These are phyloP conservation scores for Dipodascus albidus DNA, from an alignment of 805 yeast species.

Conservation along the genomic window DNA sequence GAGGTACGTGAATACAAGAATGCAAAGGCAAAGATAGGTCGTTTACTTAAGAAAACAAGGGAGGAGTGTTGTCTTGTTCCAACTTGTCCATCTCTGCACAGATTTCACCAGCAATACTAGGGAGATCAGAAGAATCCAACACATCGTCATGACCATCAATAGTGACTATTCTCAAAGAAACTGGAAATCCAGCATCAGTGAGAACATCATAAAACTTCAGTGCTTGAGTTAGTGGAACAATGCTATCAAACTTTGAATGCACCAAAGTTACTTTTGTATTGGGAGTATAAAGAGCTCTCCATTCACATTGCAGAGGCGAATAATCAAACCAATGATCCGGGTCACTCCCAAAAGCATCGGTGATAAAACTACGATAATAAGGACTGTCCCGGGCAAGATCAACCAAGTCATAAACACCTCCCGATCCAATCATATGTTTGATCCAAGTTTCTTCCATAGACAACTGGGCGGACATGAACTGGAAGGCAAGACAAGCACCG, in stretches of 20 bases:
- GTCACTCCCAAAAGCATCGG: constrained; percentile 9
- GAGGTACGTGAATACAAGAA: no score
- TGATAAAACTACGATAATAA: constrained; percentile 6
- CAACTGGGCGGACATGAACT: constrained; percentile 19
- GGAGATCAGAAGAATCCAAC: constrained; percentile 8
- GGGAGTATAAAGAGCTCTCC: constrained; percentile 9
- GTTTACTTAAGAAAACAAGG: neutral
- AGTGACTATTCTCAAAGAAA: constrained; percentile 6
- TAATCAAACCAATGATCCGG: constrained; percentile 7
- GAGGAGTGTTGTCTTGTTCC: constrained; percentile 4
- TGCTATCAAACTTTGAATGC: constrained; percentile 8
- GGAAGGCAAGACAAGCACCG: constrained; percentile 60
- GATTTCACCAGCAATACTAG: constrained; percentile 3
- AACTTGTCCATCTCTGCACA: constrained; percentile 8
- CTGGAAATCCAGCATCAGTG: constrained; percentile 6
- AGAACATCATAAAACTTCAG: constrained; percentile 9
- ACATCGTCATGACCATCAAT: constrained; percentile 10
- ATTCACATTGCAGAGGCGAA: constrained; percentile 9
- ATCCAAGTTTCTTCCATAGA: constrained; percentile 9
- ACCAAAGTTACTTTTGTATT: constrained; percentile 7
- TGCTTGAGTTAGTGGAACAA: constrained; percentile 9
- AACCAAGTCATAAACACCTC: constrained; percentile 9
- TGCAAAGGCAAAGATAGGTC: no score
- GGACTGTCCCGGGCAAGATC: constrained; percentile 6
- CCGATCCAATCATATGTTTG: constrained; percentile 8